Percentiles rank a stretch among this genome's conserved stretches.
These are phyloP conservation scores for Primulina huaijiensis DNA, from an alignment of 257 asterid species.

Conservation along the genomic window DNA sequence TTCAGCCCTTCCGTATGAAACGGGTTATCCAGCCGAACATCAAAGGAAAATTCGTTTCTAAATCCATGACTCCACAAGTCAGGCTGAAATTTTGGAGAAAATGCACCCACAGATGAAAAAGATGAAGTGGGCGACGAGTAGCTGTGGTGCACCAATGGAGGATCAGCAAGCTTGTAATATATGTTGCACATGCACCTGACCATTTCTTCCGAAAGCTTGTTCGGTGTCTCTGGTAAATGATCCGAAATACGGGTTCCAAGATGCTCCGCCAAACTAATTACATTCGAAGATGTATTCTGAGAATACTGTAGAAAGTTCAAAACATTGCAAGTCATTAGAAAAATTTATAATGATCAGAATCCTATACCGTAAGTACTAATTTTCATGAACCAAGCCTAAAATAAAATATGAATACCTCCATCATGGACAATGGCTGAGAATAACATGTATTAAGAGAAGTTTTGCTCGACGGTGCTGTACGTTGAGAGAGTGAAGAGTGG, in stretches of 20 bases:
- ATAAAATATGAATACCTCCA: constrained; percentile 55
- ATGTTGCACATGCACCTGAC: constrained; percentile 82
- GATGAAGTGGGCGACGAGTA: constrained; percentile 85
- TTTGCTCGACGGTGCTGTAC: constrained; percentile 45
- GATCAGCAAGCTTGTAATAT: constrained; percentile 87
- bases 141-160: constrained; percentile 59
- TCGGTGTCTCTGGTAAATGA: constrained; percentile 78
- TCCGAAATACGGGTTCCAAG: constrained; percentile 86
- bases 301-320: constrained; percentile 53
- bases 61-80: constrained; percentile 87
- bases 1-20: constrained; percentile 87
- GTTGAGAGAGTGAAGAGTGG: constrained; percentile 75
- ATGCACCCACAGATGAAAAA: constrained; percentile 64
- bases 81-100: constrained; percentile 77
- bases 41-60: constrained; percentile 76
- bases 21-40: constrained; percentile 84
- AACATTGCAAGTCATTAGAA: neutral
- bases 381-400: neutral
- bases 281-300: constrained; percentile 55
- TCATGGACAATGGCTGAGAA: constrained; percentile 92
- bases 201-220: constrained; percentile 93
- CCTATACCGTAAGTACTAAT: neutral
- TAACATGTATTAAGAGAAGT: constrained; percentile 77
- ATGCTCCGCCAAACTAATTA: constrained; percentile 93
- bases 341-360: neutral